phyloP scores from a whole-genome alignment of 345 rosid genomes.

The Eucalyptus regnans region DNA sequence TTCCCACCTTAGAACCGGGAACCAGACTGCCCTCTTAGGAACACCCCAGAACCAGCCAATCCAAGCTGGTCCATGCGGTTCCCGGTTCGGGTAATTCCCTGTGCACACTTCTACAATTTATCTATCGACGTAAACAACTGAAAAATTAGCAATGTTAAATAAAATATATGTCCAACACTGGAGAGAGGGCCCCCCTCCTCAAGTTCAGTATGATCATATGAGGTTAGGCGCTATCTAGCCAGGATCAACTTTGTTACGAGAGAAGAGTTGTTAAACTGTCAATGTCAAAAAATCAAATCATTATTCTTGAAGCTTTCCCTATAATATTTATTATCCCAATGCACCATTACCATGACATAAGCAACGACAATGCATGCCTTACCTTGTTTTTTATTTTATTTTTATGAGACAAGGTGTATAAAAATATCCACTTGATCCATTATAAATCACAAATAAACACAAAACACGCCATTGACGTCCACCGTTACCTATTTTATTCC shows the following conservation, averaged over 20 bases:
- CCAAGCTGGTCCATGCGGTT: rapidly evolving
- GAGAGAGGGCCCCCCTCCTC: neutral
- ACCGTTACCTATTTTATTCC: neutral
- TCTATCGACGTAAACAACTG: neutral
- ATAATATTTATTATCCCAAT: too few relatives aligned
- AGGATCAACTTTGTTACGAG: neutral
- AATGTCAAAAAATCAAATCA: neutral
- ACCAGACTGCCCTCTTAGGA: rapidly evolving
- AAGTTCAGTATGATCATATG: neutral
- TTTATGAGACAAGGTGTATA: neutral
- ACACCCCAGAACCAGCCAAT: rapidly evolving
- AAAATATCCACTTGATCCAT: neutral
- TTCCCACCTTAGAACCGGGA: rapidly evolving
- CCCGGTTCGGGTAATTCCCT: rapidly evolving
- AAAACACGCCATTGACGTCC: neutral
- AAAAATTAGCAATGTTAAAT: too few relatives aligned
- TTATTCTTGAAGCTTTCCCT: neutral
- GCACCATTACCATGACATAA: neutral
- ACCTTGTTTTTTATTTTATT: neutral
- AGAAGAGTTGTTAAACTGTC: too few relatives aligned
- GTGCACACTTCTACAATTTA: rapidly evolving
- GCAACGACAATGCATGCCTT: neutral
- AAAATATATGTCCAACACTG: neutral
- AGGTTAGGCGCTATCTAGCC: neutral
- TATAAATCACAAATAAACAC: neutral